Evolutionary conservation across 2,329 filamentous ascomycete genomes (phyloP).

Genomic region (Talaromyces pinophilus): DNA sequence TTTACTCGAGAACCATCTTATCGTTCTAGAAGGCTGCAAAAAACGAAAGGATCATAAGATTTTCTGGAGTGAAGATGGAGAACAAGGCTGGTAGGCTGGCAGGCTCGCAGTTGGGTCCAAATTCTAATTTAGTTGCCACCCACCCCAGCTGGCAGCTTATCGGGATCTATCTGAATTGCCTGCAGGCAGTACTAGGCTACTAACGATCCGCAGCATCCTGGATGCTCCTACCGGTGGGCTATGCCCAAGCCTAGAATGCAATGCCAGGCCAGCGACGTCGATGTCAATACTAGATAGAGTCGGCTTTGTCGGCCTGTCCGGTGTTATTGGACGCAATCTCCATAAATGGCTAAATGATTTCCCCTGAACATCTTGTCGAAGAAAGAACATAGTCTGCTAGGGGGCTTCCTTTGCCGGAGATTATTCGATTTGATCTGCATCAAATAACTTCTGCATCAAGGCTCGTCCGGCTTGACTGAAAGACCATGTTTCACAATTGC

Average conservation of each 20-base stretch:
- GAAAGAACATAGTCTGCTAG: not conserved
- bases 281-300: not conserved
- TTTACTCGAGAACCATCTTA: not conserved
- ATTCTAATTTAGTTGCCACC: slow-evolving; percentile 19
- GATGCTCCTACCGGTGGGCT: not conserved
- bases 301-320: not conserved
- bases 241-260: not conserved
- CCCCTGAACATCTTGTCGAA: slow-evolving; percentile 3
- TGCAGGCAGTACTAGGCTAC: not conserved
- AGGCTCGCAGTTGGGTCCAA: slow-evolving; percentile 12
- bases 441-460: not conserved
- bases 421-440: slow-evolving; percentile 16
- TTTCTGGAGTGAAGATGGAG: not conserved
- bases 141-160: slow-evolving; percentile 8
- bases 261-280: not conserved
- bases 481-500: not conserved
- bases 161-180: slow-evolving; percentile 11
- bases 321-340: not conserved
- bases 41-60: not conserved
- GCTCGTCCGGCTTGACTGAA: not conserved
- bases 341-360: not conserved
- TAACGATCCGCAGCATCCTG: not conserved
- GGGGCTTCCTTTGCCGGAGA: slow-evolving; percentile 11
- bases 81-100: slow-evolving; percentile 1
- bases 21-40: slow-evolving; percentile 5